Evolutionary conservation across 257 asterid species (phyloP).

Genomic region (Thymus quinquecostatus): DNA sequence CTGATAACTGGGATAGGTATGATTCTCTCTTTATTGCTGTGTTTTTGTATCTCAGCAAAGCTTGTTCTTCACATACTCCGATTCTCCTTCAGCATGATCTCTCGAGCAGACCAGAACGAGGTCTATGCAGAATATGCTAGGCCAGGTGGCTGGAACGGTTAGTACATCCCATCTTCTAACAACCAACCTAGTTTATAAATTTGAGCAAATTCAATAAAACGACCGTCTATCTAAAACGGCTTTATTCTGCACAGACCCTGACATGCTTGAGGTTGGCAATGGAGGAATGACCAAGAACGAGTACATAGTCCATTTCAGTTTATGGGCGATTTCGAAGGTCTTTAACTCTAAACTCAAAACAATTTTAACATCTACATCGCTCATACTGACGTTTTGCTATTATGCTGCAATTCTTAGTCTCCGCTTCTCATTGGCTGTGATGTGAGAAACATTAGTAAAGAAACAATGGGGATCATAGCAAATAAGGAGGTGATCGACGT

Average conservation of each 20-base stretch:
- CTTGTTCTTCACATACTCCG: not conserved
- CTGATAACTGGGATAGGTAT: constrained; percentile 86
- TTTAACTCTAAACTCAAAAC: constrained; percentile 8
- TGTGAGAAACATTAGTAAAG: constrained; percentile 60
- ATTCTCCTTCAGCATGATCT: constrained; percentile 63
- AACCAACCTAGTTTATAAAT: not conserved
- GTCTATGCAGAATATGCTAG: constrained; percentile 81
- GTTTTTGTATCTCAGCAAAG: not conserved
- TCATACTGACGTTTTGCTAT: not conserved
- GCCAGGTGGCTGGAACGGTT: constrained; percentile 99
- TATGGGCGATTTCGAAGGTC: constrained; percentile 94
- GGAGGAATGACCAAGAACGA: constrained; percentile 93
- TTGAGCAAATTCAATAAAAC: not conserved
- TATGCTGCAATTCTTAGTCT: constrained; percentile 47
- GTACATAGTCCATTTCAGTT: constrained; percentile 78
- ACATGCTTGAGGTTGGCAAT: constrained; percentile 97
- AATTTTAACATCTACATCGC: not conserved
- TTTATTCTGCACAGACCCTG: constrained; percentile 63
- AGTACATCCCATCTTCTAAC: constrained; percentile 31
- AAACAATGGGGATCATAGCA: constrained; percentile 58
- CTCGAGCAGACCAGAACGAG: constrained; percentile 91
- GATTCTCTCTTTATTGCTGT: not conserved
- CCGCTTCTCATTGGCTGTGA: constrained; percentile 93
- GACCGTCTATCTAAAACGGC: constrained; percentile 4
- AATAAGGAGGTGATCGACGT: constrained; percentile 78